Conservation (phyloP, 352 stramenopile species). For the Thalassiosira exigua region DNA sequence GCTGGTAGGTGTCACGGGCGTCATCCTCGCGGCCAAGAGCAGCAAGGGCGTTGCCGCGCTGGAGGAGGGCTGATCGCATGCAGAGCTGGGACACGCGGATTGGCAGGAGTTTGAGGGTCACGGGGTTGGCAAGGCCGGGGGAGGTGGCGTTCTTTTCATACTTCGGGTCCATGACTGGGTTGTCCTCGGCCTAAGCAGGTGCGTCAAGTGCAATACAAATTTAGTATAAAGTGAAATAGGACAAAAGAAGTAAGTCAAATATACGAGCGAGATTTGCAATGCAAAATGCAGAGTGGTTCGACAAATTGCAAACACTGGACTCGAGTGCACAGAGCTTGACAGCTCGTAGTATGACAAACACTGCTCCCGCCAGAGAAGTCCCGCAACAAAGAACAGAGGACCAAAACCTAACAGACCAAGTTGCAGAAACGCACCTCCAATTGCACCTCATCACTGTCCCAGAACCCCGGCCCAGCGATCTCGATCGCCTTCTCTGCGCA, state of each 20-base stretch:
- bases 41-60: slow-evolving; percentile 79
- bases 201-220: too few species aligned
- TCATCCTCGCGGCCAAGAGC: slow-evolving; percentile 75
- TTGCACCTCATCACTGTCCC: slow-evolving; percentile 79
- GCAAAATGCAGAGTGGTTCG: too few species aligned
- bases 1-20: slow-evolving; percentile 70
- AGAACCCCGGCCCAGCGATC: slow-evolving; percentile 80
- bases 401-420: too few species aligned
- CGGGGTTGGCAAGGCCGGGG: slow-evolving; percentile 69
- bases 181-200: slow-evolving; percentile 77
- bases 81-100: slow-evolving; percentile 79
- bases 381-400: too few species aligned
- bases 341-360: too few species aligned
- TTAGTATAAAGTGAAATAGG: too few species aligned
- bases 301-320: too few species aligned
- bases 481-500: slow-evolving; percentile 82
- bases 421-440: slow-evolving; percentile 71
- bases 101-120: slow-evolving; percentile 72
- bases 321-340: too few species aligned
- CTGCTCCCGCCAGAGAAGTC: too few species aligned
- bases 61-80: slow-evolving; percentile 77
- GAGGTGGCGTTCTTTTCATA: slow-evolving; percentile 84
- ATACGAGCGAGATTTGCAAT: too few species aligned
- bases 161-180: slow-evolving; percentile 68
- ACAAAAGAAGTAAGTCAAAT: too few species aligned